Conservation (phyloP, 768 basidiomycete genomes). For the Boletus sp. region DNA sequence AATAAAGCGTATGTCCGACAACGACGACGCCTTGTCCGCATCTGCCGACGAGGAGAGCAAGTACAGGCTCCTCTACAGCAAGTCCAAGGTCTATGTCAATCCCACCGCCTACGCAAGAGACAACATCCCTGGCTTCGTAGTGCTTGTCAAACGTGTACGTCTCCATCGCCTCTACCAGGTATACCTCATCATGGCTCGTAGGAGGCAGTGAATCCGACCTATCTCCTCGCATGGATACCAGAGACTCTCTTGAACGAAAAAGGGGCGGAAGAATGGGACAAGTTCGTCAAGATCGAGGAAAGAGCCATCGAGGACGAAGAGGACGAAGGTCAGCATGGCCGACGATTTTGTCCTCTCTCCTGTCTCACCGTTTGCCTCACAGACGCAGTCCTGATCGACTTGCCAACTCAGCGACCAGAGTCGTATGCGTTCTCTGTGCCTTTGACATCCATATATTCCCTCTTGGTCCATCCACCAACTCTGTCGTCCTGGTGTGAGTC, state of each 20-base stretch:
- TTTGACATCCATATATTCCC: slow-evolving; percentile 83
- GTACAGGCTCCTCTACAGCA: slow-evolving; percentile 80
- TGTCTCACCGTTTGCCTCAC: slow-evolving; percentile 8
- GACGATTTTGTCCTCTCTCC: not conserved
- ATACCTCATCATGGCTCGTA: slow-evolving; percentile 29
- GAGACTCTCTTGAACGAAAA: slow-evolving; percentile 80
- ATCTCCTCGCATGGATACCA: slow-evolving; percentile 92
- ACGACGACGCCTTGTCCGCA: slow-evolving; percentile 15
- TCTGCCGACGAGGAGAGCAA: slow-evolving; percentile 52
- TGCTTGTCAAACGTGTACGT: slow-evolving; percentile 84
- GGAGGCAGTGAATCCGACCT: slow-evolving; percentile 74
- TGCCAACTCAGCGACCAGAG: slow-evolving; percentile 80
- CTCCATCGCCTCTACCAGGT: slow-evolving; percentile 3
- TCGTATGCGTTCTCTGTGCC: slow-evolving; percentile 97
- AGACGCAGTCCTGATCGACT: slow-evolving; percentile 85
- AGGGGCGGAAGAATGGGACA: slow-evolving; percentile 83
- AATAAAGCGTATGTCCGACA: slow-evolving; percentile 47
- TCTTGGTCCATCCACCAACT: slow-evolving; percentile 81
- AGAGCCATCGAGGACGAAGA: slow-evolving; percentile 56
- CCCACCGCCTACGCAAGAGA: slow-evolving; percentile 90
- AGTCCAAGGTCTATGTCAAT: slow-evolving; percentile 94
- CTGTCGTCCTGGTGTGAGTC: slow-evolving; percentile 79
- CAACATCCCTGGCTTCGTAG: slow-evolving; percentile 92
- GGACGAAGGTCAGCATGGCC: slow-evolving; percentile 57
- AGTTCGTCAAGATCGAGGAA: slow-evolving; percentile 84